phyloP scores from a whole-genome alignment of 805 yeast species.

The Barnettozyma salicaria region DNA sequence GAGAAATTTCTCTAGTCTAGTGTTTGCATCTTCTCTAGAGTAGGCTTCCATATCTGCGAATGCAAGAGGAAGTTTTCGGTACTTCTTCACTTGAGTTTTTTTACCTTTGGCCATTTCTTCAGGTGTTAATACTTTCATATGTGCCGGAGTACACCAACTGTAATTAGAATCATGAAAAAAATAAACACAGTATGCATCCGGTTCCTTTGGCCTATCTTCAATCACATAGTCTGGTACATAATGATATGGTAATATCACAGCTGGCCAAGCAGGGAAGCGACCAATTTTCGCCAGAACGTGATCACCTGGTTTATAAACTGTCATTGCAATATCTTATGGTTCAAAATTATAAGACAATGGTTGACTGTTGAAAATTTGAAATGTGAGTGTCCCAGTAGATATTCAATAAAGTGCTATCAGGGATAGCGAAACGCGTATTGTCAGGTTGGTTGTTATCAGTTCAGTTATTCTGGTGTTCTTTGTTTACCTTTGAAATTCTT shows the following conservation, averaged over 20 bases:
- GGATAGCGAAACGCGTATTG: no score
- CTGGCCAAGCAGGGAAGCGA: constrained; percentile 45
- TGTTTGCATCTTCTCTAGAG: background rate
- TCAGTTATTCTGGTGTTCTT: no score
- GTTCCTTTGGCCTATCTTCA: background rate
- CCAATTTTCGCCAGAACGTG: constrained; percentile 41
- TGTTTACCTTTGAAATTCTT: no score
- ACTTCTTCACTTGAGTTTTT: constrained; percentile 1
- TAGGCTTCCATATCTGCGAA: background rate
- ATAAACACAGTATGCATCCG: background rate
- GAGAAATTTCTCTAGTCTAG: constrained; percentile 1
- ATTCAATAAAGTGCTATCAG: no score
- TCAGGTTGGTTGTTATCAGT: no score
- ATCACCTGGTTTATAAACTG: constrained; percentile 27
- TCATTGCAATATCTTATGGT: background rate
- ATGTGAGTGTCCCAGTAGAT: no score
- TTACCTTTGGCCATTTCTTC: background rate
- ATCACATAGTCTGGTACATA: background rate
- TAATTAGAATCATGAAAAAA: constrained; percentile 1
- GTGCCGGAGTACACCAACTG: background rate
- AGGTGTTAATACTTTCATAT: background rate
- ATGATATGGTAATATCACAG: constrained; percentile 29
- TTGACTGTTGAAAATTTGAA: no score
- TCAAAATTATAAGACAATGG: no score
- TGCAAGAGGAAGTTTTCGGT: background rate